Base-by-base conservation (phyloP, 495 filamentous ascomycete species). In the Penicillium paxilli region DNA sequence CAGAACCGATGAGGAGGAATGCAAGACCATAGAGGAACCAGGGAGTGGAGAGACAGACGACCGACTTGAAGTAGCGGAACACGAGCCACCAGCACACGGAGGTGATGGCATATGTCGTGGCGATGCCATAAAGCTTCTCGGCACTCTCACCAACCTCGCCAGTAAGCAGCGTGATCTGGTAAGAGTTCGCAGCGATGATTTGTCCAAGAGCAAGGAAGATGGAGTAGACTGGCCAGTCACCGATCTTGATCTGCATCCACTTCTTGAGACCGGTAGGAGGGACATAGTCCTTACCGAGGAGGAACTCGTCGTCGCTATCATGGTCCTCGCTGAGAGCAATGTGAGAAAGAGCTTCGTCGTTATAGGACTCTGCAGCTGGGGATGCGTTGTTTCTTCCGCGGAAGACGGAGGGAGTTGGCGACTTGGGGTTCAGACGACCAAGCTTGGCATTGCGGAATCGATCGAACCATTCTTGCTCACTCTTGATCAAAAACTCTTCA, bases 221-320 rank as follows among this genome's bases (percentile, higher is more conserved):
- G 5, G 86, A 81, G 66, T 91, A 91, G n/a, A 89, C 51, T 0
- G 87, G 87, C 87, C 87, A 91, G 59, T 87, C 83, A 19, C 68
- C 72, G 21, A 75, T 68, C 42, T 75, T 77, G 56, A 79, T 52
- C 37, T 76, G 70, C 64, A 75, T 73, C 58, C 72, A 67, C 45
- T 80, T 84, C 59, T 74, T 82, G 2, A 90, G 56, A 4, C 87
- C 86, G 4, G 76, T 83, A 1, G 87, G 87, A 24, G 86, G 82
- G 42, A 81, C 71, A 67, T 89, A 90, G 46, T 83, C 79, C 14
- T 76, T 73, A n/a, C 84, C 83, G 42, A 90, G 74, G 49, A 85
- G 65, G 67, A 88, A 90, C 58, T 88, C 81, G 45, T 78, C 74
- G 3, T 62, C 67, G 3, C 58, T 59, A 19, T 60, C 58, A 9